Conservation (phyloP, 305 asterid species). For the Fraxinus latifolia region DNA sequence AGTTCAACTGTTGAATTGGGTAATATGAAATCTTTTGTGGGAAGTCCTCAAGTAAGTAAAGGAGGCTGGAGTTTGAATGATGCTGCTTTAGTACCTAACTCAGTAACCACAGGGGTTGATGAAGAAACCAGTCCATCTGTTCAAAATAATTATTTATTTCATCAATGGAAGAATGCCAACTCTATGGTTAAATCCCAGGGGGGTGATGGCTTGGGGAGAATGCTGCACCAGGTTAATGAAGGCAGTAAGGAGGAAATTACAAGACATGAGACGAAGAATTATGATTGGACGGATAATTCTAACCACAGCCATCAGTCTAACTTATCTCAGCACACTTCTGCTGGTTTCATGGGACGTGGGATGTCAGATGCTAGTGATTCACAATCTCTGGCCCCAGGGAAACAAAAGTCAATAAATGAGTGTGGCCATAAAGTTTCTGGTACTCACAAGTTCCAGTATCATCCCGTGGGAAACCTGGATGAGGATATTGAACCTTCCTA, state of each 20-base stretch:
- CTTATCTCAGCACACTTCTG: conserved; percentile 58
- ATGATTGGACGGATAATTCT: conserved; percentile 55
- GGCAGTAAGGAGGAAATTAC: conserved; percentile 34
- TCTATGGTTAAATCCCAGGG: conserved; percentile 40
- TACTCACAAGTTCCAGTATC: conserved; percentile 71
- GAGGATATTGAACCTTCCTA: conserved; percentile 43
- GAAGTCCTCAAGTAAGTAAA: conserved; percentile 32
- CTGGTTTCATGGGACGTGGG: conserved; percentile 56
- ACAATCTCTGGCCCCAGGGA: conserved; percentile 48
- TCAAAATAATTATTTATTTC: conserved; percentile 41
- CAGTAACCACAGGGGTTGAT: conserved; percentile 34
- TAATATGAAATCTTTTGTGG: conserved; percentile 24
- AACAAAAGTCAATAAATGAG: conserved; percentile 54
- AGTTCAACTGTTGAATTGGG: conserved; percentile 20
- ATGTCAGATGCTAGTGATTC: conserved; percentile 54
- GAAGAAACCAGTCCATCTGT: conserved; percentile 45
- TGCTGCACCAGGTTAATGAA: conserved; percentile 38
- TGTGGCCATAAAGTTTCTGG: conserved; percentile 43
- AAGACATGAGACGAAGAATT: conserved; percentile 46
- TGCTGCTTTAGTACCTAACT: conserved; percentile 37
- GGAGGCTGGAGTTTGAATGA: conserved; percentile 44
- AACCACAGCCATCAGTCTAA: conserved; percentile 61
- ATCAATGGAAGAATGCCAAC: conserved; percentile 58
- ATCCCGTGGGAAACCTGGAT: conserved; percentile 83
- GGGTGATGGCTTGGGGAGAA: conserved; percentile 43